phyloP scores from a whole-genome alignment of 805 yeast genomes.

The Zygoascus bituminiphila region DNA sequence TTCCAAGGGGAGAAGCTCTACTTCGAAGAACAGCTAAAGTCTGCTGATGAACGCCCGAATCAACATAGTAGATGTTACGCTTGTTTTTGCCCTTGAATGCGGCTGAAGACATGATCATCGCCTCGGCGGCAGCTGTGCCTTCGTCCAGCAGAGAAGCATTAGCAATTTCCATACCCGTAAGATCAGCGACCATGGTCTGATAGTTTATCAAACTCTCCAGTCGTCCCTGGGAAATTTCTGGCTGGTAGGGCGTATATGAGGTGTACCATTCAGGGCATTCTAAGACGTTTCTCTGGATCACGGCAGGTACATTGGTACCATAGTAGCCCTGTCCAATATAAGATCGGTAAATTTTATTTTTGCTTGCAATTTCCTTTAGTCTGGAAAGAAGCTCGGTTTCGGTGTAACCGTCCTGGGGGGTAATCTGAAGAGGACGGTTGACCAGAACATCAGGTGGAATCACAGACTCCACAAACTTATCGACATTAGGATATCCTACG shows the following conservation, averaged over 20 bases:
- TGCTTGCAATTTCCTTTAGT: constrained; percentile 57
- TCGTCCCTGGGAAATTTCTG: constrained; percentile 96
- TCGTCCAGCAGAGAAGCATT: constrained; percentile 92
- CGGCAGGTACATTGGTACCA: constrained; percentile 84
- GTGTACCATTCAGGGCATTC: constrained; percentile 99
- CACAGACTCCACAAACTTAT: constrained; percentile 60
- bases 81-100: constrained; percentile 47
- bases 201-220: constrained; percentile 81
- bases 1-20: constrained; percentile 67
- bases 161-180: constrained; percentile 91
- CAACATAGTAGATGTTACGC: constrained; percentile 61
- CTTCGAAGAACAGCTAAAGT: constrained; percentile 71
- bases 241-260: constrained; percentile 96
- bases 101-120: constrained; percentile 78
- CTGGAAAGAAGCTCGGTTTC: constrained; percentile 74
- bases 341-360: constrained; percentile 65
- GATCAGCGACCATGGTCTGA: constrained; percentile 84
- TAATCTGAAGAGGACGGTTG: constrained; percentile 55
- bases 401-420: constrained; percentile 66
- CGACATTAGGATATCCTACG: constrained; percentile 59
- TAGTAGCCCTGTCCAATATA: constrained; percentile 93
- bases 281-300: constrained; percentile 81
- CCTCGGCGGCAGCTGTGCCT: constrained; percentile 96
- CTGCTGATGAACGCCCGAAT: constrained; percentile 71
- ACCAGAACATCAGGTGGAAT: constrained; percentile 71